Conservation (phyloP, 345 rosid species). For the Balakata baccata region DNA sequence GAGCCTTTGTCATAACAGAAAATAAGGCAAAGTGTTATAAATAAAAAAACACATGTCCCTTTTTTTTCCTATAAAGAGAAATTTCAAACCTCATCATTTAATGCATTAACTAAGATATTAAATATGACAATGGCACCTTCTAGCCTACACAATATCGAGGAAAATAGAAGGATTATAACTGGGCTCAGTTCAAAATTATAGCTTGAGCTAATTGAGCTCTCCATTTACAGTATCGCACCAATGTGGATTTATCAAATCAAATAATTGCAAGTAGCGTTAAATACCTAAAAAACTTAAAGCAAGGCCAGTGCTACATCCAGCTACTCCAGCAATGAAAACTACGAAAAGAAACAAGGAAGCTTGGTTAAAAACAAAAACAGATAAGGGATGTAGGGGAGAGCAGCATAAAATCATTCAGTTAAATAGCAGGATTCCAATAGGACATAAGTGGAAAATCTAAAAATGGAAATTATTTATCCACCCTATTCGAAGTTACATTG, state of each 20-base stretch:
- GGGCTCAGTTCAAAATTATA: neutral
- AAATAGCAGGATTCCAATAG: no score
- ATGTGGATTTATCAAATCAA: neutral
- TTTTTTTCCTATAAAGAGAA: no score
- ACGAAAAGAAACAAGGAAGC: constrained; percentile 21
- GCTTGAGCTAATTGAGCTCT: neutral
- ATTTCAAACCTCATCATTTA: neutral
- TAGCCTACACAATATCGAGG: no score
- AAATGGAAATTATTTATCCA: neutral
- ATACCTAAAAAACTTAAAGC: constrained; percentile 82
- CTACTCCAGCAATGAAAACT: constrained; percentile 87
- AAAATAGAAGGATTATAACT: neutral
- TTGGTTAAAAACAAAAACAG: neutral
- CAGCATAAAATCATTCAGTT: neutral
- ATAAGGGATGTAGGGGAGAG: neutral
- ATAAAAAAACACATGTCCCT: no score
- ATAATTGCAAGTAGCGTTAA: neutral
- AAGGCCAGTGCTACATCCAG: constrained; percentile 87
- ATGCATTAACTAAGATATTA: no score
- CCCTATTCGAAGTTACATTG: neutral
- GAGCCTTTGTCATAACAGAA: no score
- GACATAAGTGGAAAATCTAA: neutral
- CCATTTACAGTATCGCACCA: neutral
- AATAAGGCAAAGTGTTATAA: no score
- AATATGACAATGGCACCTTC: neutral